Evolutionary conservation across 1,284 basidiomycete species (phyloP), one percentile per base, ranked within the genome.

Genomic region (Rhodotorula glutinis): DNA sequence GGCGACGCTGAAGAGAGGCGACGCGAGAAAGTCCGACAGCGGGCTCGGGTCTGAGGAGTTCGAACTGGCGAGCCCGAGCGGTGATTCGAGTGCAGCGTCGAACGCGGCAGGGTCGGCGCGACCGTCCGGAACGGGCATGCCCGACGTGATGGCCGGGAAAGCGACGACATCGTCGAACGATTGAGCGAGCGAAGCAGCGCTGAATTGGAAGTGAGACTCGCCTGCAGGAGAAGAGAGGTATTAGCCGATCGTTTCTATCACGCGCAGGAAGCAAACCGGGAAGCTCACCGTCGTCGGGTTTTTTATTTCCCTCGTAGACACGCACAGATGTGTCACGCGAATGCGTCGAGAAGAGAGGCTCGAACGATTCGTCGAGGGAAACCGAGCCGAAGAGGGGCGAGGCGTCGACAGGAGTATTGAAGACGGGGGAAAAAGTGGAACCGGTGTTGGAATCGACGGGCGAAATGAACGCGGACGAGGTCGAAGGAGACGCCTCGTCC

Each of bases 31-130:
- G 9, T 71, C 66, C 44, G 66, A 65, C 23, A 62, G 60, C 13
- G 69, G 63, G 38, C 62, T 66, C 27, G 53, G 21, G 23, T 30
- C 38, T 38, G 49, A 23, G 23, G 29, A 29, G 14, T 23, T 19
- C 14, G 43, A 25, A n/a, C 19, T 57, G 25, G 46, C 43, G 40
- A 61, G 38, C 9, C 66, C 61, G 57, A 71, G 66, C 1, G 70
- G 66, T 23, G 70, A 71, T 29, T 63, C 66, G 57, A 71, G 66
- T 23, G 56, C 40, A 4, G 43, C 30, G 53, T 70, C 69, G 44
- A 70, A 41, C 2, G 54, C 49, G 49, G 62, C 25, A 0, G 63
- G 41, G 21, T 59, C 57, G 47, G 19, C 19, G 65, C 10, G 23
- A 51, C 21, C 4, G 56, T 23, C 4, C 49, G 4, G 14, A 52